phyloP scores from a whole-genome alignment of 352 stramenopile species.

The Peronospora farinosa region DNA sequence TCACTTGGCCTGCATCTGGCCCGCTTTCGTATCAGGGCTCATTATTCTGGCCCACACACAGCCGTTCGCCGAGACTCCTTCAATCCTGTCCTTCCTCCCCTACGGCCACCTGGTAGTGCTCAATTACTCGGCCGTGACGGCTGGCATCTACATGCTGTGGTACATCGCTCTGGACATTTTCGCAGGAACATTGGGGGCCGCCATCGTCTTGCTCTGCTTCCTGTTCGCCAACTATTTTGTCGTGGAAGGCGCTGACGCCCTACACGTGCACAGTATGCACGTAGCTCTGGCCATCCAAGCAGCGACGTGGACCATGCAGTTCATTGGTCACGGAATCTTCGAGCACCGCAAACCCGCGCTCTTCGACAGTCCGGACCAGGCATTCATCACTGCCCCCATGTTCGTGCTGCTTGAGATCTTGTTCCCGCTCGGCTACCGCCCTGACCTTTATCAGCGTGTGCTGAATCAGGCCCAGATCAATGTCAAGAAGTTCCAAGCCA shows the following conservation, averaged over 20 bases:
- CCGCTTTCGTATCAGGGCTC: conserved; percentile 76
- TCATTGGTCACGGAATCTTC: conserved; percentile 83
- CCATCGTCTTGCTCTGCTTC: conserved; percentile 45
- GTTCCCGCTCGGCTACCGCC: conserved; percentile 74
- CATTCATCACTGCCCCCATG: conserved; percentile 75
- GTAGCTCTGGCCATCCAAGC: conserved; percentile 55
- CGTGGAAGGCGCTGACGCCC: conserved; percentile 24
- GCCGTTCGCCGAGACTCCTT: conserved; percentile 30
- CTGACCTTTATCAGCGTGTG: conserved; percentile 57
- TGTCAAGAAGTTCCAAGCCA: conserved; percentile 48
- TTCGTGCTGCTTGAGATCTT: conserved; percentile 86
- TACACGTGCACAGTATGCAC: conserved; percentile 50
- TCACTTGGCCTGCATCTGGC: conserved; percentile 84
- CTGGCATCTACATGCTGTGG: conserved; percentile 71
- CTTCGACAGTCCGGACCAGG: conserved; percentile 83
- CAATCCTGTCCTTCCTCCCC: conserved; percentile 27
- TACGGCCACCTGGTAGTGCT: conserved; percentile 50
- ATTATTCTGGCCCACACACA: conserved; percentile 55
- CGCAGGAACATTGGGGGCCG: conserved; percentile 52
- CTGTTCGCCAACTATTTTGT: conserved; percentile 62
- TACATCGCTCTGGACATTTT: conserved; percentile 68
- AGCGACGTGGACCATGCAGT: conserved; percentile 61
- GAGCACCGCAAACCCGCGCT: conserved; percentile 83
- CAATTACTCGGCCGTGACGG: conserved; percentile 57
- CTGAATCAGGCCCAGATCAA: conserved; percentile 57